Conservation (phyloP, 1,139 yeast species). For the Yamadazyma membranifaciens region DNA sequence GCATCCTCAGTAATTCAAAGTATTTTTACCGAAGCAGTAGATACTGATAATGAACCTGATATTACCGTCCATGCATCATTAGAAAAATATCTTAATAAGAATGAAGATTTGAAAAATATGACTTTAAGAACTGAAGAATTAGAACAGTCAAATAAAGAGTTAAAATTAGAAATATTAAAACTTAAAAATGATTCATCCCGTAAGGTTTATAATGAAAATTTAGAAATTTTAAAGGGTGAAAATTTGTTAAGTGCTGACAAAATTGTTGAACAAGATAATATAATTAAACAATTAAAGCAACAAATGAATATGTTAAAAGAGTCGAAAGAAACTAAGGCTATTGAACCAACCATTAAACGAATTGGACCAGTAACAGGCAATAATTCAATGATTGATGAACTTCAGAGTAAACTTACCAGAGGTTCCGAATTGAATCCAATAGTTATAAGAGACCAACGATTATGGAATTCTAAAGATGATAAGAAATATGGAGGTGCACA, state of each 20-base stretch:
- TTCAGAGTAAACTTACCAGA: slow-evolving; percentile 11
- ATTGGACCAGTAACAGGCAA: slow-evolving; percentile 9
- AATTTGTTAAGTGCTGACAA: slow-evolving; percentile 19
- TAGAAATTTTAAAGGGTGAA: slow-evolving; percentile 14
- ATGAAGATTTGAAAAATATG: slow-evolving; percentile 17
- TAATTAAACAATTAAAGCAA: slow-evolving; percentile 24
- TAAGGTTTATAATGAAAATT: slow-evolving; percentile 17
- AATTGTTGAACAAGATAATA: slow-evolving; percentile 27
- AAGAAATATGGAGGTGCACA: too few relatives aligned
- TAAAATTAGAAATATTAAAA: slow-evolving; percentile 26
- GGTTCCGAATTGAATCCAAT: slow-evolving; percentile 9
- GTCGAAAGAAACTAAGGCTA: not conserved
- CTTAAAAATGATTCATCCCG: slow-evolving; percentile 22
- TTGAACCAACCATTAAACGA: slow-evolving; percentile 6
- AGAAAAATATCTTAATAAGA: slow-evolving; percentile 2
- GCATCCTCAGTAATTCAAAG: slow-evolving; percentile 34
- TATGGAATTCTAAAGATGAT: not conserved
- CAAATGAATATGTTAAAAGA: slow-evolving; percentile 4
- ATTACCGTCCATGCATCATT: not conserved
- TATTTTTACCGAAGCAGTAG: slow-evolving; percentile 24
- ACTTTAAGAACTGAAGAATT: slow-evolving; percentile 30
- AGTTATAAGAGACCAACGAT: slow-evolving; percentile 3
- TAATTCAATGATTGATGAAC: slow-evolving; percentile 15
- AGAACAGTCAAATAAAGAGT: slow-evolving; percentile 18
- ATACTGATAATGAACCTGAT: slow-evolving; percentile 18